Percentiles rank a stretch among this genome's conserved stretches.
These are phyloP conservation scores for Salpingoeca rosetta DNA, from an alignment of 78 protist genomes.

Conservation along the genomic window DNA sequence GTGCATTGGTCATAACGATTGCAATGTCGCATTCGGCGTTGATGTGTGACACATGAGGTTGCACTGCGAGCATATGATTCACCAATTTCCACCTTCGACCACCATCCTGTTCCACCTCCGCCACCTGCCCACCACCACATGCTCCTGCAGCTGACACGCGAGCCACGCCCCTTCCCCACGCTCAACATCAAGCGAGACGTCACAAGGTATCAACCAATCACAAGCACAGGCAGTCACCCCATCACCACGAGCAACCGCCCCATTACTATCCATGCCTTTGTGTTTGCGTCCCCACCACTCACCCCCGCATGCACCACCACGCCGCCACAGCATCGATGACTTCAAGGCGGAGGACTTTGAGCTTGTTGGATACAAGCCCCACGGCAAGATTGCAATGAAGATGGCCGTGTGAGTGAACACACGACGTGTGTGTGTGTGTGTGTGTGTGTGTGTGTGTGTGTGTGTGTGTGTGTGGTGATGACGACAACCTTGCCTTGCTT, in stretches of 20 bases:
- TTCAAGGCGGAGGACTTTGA: conserved; percentile 33
- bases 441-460: no score
- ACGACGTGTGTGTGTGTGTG: no score
- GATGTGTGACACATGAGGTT: no score
- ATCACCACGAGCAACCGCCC: background rate
- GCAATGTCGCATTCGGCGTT: no score
- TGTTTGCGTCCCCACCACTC: no score
- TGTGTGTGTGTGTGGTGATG: background rate
- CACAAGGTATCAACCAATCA: background rate
- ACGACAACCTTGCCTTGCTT: background rate
- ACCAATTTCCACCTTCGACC: no score
- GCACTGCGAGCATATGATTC: no score
- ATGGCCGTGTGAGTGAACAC: conserved; percentile 73
- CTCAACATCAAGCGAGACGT: conserved; percentile 15
- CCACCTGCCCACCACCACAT: no score
- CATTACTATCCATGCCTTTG: background rate
- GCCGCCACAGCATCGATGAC: conserved; percentile 47
- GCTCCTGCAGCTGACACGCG: conserved; percentile 54
- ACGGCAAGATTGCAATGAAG: conserved; percentile 49
- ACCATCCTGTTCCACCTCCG: no score
- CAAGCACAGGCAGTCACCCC: background rate
- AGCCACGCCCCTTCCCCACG: conserved; percentile 50
- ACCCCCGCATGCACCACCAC: background rate
- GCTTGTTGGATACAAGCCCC: conserved; percentile 52
- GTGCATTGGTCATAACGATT: no score